A percentile compares a stretch with the other conserved stretches of the same genome.
These are phyloP conservation scores for Quercus robur DNA, from an alignment of 306 rosid genomes.

Conservation along the genomic window DNA sequence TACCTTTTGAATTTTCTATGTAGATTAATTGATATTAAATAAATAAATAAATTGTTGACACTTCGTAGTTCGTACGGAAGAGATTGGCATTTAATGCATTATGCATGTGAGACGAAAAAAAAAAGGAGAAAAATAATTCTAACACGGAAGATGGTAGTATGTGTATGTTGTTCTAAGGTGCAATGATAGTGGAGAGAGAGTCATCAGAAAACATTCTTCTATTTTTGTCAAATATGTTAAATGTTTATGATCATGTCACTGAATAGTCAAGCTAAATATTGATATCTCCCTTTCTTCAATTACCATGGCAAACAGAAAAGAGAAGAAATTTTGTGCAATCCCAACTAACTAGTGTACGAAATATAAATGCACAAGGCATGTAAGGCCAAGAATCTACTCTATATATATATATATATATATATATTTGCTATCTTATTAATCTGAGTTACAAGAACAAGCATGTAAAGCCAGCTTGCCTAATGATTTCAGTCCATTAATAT, in stretches of 20 bases:
- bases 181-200: too few species aligned
- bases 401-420: too few species aligned
- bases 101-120: neutral
- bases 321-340: too few species aligned
- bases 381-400: too few species aligned
- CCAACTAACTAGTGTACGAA: neutral
- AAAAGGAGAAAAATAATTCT: neutral
- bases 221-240: too few species aligned
- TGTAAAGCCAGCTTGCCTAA: neutral
- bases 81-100: neutral
- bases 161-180: too few species aligned
- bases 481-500: neutral
- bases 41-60: too few species aligned
- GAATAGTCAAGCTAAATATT: neutral
- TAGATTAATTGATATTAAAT: too few species aligned
- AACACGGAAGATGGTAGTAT: too few species aligned
- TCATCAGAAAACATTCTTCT: too few species aligned
- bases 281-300: neutral
- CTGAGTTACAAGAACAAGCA: neutral
- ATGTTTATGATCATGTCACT: too few species aligned
- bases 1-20: too few species aligned
- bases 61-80: neutral
- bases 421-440: neutral
- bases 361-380: neutral
- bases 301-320: neutral